phyloP scores from a whole-genome alignment of 768 basidiomycete species.

The Tylopilus plumbeoviolaceoides region DNA sequence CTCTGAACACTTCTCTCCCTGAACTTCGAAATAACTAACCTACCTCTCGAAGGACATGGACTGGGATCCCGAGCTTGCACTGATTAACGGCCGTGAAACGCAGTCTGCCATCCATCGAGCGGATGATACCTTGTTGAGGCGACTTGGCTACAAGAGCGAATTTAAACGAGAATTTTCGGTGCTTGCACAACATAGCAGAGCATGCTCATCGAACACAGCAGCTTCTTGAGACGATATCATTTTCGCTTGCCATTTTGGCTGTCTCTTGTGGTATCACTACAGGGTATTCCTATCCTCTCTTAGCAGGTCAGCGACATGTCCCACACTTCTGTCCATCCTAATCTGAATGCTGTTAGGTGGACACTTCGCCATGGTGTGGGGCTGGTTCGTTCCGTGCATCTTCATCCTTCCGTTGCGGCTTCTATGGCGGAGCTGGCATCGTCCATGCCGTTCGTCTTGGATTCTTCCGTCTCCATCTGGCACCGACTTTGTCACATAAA shows the following conservation, averaged over 20 bases:
- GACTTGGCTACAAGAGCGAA: not conserved
- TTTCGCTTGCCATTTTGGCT: not conserved
- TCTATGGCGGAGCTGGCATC: slow-evolving; percentile 1
- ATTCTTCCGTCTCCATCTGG: not conserved
- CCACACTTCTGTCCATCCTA: not conserved
- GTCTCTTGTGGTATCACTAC: not conserved
- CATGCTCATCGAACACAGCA: not conserved
- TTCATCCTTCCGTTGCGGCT: slow-evolving; percentile 6
- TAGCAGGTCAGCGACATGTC: not conserved
- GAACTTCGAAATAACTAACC: not conserved
- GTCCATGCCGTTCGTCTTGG: not conserved
- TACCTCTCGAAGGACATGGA: not conserved
- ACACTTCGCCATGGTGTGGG: slow-evolving; percentile 5
- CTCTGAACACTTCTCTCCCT: not conserved
- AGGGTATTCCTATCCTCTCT: not conserved
- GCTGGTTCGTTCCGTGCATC: slow-evolving; percentile 7
- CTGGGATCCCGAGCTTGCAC: not conserved
- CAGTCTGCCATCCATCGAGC: not conserved
- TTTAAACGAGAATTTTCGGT: not conserved
- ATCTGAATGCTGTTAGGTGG: not conserved
- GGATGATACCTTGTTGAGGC: not conserved
- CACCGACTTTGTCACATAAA: not conserved
- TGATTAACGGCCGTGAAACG: not conserved
- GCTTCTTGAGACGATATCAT: not conserved
- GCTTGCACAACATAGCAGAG: not conserved